phyloP scores from a whole-genome alignment of 805 yeast genomes.

The Torulaspora delbrueckii region DNA sequence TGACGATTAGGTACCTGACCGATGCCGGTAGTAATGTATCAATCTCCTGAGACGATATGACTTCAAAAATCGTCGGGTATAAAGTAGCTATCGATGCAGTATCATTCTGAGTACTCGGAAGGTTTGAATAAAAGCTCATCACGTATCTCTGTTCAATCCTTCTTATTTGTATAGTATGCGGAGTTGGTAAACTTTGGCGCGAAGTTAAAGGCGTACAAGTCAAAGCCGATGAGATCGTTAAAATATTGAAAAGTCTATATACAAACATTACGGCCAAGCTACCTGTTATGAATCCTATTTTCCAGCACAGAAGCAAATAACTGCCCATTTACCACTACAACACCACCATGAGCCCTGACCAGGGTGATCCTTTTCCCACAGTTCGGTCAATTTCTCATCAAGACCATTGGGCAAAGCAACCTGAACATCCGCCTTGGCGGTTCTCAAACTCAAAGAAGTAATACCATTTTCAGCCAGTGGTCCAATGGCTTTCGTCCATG shows the following conservation, averaged over 20 bases:
- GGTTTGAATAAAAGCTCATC: constrained; percentile 34
- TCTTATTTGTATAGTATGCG: no score
- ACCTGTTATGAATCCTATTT: not conserved
- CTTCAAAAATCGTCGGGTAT: constrained; percentile 80
- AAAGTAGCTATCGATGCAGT: constrained; percentile 9
- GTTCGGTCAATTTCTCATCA: constrained; percentile 58
- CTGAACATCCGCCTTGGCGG: constrained; percentile 93
- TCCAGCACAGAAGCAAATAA: constrained; percentile 49
- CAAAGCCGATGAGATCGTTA: no score
- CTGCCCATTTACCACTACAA: constrained; percentile 91
- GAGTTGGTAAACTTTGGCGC: no score
- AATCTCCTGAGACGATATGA: constrained; percentile 75
- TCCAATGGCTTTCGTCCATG: constrained; percentile 67
- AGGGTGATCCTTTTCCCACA: constrained; percentile 57
- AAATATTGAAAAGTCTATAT: no score
- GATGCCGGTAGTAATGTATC: constrained; percentile 78
- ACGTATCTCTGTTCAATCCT: no score
- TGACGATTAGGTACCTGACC: constrained; percentile 68
- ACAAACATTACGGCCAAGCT: no score
- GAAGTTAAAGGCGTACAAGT: no score
- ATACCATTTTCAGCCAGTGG: constrained; percentile 59
- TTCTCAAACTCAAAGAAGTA: constrained; percentile 71
- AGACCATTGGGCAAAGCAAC: constrained; percentile 76
- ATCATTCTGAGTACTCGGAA: constrained; percentile 22
- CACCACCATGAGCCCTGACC: constrained; percentile 76